Percentiles rank a stretch among this genome's conserved stretches.
Conservation (phyloP, 2,329 filamentous ascomycete species). For the Zopfia rhizophila region DNA sequence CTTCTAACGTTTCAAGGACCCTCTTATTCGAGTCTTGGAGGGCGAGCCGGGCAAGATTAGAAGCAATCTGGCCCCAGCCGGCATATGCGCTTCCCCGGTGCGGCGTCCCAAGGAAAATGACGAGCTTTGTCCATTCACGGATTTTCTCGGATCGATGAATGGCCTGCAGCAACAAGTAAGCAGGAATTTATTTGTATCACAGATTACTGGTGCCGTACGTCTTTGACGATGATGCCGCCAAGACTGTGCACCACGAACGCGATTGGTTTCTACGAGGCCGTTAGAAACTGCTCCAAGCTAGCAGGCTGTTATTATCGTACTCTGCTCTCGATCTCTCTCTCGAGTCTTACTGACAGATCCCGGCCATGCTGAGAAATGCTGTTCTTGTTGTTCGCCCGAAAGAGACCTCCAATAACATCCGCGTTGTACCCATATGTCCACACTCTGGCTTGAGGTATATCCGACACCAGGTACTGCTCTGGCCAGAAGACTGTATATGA, state of each 20-base stretch:
- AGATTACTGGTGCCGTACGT: constrained; percentile 32
- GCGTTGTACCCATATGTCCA: constrained; percentile 58
- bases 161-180: constrained; percentile 34
- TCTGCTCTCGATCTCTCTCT: constrained; percentile 45
- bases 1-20: constrained; percentile 43
- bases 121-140: constrained; percentile 38
- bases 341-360: constrained; percentile 33
- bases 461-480: constrained; percentile 47
- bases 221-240: constrained; percentile 54
- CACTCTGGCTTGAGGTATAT: constrained; percentile 49
- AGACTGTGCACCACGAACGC: constrained; percentile 53
- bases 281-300: constrained; percentile 15
- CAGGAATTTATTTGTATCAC: constrained; percentile 1
- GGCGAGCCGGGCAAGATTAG: constrained; percentile 45
- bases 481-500: constrained; percentile 46
- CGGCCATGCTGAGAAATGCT: constrained; percentile 51
- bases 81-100: constrained; percentile 49
- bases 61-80: constrained; percentile 47
- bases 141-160: constrained; percentile 41
- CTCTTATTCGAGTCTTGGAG: constrained; percentile 49
- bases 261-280: constrained; percentile 38
- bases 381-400: constrained; percentile 52
- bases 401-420: constrained; percentile 48
- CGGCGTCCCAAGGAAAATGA: constrained; percentile 56
- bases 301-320: constrained; percentile 19